Evolutionary conservation across 2,329 filamentous ascomycete species (phyloP).

Genomic region (Cordyceps farinosa): DNA sequence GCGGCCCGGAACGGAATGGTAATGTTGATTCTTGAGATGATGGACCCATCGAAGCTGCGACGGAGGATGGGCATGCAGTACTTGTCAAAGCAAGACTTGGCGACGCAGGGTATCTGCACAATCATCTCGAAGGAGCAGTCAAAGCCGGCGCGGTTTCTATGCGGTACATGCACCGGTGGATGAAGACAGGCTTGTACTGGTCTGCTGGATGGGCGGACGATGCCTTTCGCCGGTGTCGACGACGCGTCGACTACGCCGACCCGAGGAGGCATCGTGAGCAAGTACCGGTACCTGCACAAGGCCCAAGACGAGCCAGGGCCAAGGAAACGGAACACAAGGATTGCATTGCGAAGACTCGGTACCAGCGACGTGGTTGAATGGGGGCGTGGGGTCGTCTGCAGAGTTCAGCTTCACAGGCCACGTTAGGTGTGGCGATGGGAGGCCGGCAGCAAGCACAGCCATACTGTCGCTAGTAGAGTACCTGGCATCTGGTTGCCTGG

Average conservation of each 20-base stretch:
- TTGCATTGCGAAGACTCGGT: neutral
- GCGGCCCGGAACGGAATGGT: neutral
- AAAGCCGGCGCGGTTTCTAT: neutral
- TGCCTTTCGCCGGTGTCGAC: neutral
- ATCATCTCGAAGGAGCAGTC: neutral
- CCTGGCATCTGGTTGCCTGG: neutral
- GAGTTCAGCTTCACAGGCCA: slow-evolving; percentile 12
- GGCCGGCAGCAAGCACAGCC: neutral
- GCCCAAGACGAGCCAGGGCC: neutral
- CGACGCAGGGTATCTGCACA: neutral
- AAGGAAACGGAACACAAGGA: neutral
- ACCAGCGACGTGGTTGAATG: neutral
- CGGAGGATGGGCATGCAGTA: neutral
- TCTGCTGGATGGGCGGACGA: neutral
- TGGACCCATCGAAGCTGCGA: neutral
- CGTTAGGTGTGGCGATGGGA: neutral
- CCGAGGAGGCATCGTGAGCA: neutral
- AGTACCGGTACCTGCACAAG: neutral
- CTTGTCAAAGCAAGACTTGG: neutral
- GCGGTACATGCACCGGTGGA: neutral
- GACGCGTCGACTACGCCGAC: neutral
- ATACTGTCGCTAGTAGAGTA: neutral
- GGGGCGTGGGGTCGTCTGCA: neutral
- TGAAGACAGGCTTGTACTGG: neutral
- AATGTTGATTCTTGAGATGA: neutral